Evolutionary conservation across 129 eudicot genomes (phyloP).

Genomic region (Deinandra increscens): DNA sequence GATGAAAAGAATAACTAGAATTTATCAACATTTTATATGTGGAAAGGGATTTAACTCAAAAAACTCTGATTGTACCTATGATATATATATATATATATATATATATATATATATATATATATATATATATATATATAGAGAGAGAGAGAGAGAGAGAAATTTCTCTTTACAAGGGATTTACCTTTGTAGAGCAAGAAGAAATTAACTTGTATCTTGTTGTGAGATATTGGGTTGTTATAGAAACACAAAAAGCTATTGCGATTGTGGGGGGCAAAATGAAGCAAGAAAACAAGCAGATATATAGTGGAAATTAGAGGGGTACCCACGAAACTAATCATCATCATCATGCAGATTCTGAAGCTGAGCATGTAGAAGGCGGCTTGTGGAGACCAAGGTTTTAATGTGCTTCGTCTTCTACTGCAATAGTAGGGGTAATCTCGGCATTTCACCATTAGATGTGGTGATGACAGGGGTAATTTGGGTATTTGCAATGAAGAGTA

Average conservation of each 20-base stretch:
- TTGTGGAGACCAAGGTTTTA: constrained; percentile 58
- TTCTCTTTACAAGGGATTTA: neutral
- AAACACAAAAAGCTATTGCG: too few relatives aligned
- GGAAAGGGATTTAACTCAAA: too few relatives aligned
- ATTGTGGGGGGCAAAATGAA: constrained; percentile 33
- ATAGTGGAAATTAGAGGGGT: constrained; percentile 26
- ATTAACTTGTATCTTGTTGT: constrained; percentile 1
- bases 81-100: too few relatives aligned
- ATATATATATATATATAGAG: neutral
- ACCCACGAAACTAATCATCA: constrained; percentile 16
- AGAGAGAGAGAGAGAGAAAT: neutral
- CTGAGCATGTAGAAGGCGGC: constrained; percentile 49
- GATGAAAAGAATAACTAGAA: too few relatives aligned
- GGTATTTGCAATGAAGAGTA: constrained; percentile 36
- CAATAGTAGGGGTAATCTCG: constrained; percentile 36
- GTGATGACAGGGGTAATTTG: neutral
- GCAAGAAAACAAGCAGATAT: constrained; percentile 13
- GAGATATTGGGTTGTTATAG: neutral
- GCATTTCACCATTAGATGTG: neutral
- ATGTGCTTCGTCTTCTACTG: constrained; percentile 39
- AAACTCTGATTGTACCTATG: too few relatives aligned
- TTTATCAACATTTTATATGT: too few relatives aligned
- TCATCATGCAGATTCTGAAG: constrained; percentile 20
- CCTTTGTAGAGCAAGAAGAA: constrained; percentile 14
- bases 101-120: neutral